Conservation (phyloP, 2,329 filamentous ascomycete genomes). For the Coniosporium tulheliwenetii region DNA sequence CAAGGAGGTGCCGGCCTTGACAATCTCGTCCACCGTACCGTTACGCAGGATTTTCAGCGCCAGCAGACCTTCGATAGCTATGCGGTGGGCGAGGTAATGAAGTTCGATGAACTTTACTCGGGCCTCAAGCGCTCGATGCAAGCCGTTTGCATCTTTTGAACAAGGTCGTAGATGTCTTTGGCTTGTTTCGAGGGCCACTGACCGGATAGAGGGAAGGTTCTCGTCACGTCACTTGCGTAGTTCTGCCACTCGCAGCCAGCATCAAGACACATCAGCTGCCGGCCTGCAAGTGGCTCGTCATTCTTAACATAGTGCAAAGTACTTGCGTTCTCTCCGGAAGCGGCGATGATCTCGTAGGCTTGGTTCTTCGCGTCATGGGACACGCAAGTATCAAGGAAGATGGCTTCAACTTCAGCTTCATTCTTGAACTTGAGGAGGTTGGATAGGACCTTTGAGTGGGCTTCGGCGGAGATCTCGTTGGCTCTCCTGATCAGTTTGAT, state of each 20-base stretch:
- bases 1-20: conserved; percentile 62
- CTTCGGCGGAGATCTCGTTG: conserved; percentile 62
- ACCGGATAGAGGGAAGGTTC: conserved; percentile 67
- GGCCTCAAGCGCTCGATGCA: conserved; percentile 56
- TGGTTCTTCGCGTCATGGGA: conserved; percentile 58
- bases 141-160: conserved; percentile 64
- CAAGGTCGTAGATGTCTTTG: conserved; percentile 58
- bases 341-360: conserved; percentile 81
- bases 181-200: conserved; percentile 52
- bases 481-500: conserved; percentile 67
- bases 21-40: conserved; percentile 49
- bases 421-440: conserved; percentile 48
- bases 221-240: conserved; percentile 82
- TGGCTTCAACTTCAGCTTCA: conserved; percentile 71
- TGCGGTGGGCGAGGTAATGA: conserved; percentile 54
- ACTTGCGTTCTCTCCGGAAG: conserved; percentile 64
- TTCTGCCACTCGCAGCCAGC: conserved; percentile 73
- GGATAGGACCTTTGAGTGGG: conserved; percentile 58
- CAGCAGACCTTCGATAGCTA: conserved; percentile 57
- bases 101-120: conserved; percentile 57
- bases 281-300: conserved; percentile 51
- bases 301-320: conserved; percentile 81
- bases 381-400: conserved; percentile 59
- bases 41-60: conserved; percentile 56
- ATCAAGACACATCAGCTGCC: conserved; percentile 68